Evolutionary conservation across 2,329 filamentous ascomycete species (phyloP), one percentile per base, ranked within the genome.

Genomic region (Drechslera avenae): DNA sequence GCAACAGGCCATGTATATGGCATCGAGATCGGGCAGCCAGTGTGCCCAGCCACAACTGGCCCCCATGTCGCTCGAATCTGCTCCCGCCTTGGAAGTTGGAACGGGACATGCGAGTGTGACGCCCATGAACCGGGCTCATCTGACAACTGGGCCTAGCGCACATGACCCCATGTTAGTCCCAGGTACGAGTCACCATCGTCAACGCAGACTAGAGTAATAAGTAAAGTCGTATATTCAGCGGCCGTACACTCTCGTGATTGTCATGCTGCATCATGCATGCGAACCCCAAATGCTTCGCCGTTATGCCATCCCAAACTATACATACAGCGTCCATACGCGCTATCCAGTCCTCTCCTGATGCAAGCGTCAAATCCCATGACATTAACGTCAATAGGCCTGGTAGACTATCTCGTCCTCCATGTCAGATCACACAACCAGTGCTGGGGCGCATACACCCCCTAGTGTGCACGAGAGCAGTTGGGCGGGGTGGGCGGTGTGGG

Each of bases 61-160:
- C 57, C 60, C 63, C 64, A 63, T 64, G 61, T 64, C 57, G 26
- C 54, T 52, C 49, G 45, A 51, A 57, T 47, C 40, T 52, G 50
- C 57, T 63, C 60, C 60, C 57, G 60, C 63, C 64, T 67, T 64
- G 64, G 62, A 66, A 65, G 37, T 67, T 64, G 64, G 62, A 66
- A 65, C 40, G 33, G 41, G 41, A 14, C 50, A 48, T 46, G 52
- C 37, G 52, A 35, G 39, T 56, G 49, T 66, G 65, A 67, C 60
- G 57, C 56, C 41, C 54, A 41, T 17, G 14, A 45, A 37, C 33
- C 49, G 39, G 52, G 50, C 54, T 56, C 47, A 46, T 41, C 57
- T 53, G 50, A 63, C 46, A 37, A 34, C 39, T 50, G 36, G 26
- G 43, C 47, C 53, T 60, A 57, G 60, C 51, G 50, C 49, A 45